A percentile compares a stretch with the other conserved stretches of the same genome.
Conservation (phyloP, 1,139 yeast genomes). For the Spencermartinsiella ligniputridi region DNA sequence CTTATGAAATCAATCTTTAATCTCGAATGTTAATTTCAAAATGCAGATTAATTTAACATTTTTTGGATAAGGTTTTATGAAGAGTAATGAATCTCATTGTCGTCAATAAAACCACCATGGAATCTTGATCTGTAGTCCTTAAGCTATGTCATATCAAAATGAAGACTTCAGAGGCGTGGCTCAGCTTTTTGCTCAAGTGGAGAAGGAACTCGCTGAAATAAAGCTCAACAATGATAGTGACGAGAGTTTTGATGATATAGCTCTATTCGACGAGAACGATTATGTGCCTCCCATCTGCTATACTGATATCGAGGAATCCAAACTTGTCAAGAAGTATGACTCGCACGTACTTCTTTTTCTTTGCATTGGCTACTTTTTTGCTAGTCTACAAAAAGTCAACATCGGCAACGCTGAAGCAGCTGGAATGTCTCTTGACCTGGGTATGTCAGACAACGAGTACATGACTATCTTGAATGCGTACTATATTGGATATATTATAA, state of each 20-base stretch:
- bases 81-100: no score
- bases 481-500: slow-evolving; percentile 29
- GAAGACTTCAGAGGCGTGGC: slow-evolving; percentile 10
- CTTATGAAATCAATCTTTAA: no score
- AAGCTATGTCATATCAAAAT: slow-evolving; percentile 4
- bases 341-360: slow-evolving; percentile 23
- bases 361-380: slow-evolving; percentile 25
- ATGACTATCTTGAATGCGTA: slow-evolving; percentile 16
- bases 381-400: slow-evolving; percentile 41
- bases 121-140: no score
- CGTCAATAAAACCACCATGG: no score
- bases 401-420: slow-evolving; percentile 49
- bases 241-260: neutral
- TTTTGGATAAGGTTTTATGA: neutral
- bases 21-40: no score
- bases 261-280: neutral
- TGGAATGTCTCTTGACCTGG: slow-evolving; percentile 46
- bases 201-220: slow-evolving; percentile 7
- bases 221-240: neutral
- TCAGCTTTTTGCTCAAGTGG: slow-evolving; percentile 12
- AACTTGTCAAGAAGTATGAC: slow-evolving; percentile 21
- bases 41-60: neutral
- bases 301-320: slow-evolving; percentile 13
- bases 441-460: slow-evolving; percentile 40
- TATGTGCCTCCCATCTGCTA: neutral